These are phyloP conservation scores for Basipetospora chlamydospora DNA, from an alignment of 2,329 filamentous ascomycete genomes.

Conservation along the genomic window DNA sequence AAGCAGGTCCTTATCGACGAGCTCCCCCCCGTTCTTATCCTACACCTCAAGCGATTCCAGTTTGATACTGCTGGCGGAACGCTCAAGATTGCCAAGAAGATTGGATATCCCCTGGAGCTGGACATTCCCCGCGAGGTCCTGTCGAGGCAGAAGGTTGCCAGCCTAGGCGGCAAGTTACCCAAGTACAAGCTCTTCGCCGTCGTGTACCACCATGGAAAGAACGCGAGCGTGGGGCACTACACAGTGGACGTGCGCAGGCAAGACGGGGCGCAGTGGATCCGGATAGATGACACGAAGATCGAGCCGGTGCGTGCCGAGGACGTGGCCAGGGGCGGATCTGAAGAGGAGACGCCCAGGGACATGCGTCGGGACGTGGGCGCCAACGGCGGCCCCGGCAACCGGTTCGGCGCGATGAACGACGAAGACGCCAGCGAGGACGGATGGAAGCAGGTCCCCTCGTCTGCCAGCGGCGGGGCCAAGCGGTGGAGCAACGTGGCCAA, in stretches of 20 bases:
- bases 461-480: conserved; percentile 49
- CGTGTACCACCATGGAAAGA: conserved; percentile 96
- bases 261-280: conserved; percentile 91
- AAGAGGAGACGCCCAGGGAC: conserved; percentile 57
- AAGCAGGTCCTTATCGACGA: conserved; percentile 94
- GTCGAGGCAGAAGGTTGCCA: conserved; percentile 57
- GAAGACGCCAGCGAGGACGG: conserved; percentile 54
- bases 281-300: conserved; percentile 86
- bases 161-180: conserved; percentile 53
- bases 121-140: conserved; percentile 88
- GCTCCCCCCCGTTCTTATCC: conserved; percentile 77
- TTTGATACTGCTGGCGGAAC: conserved; percentile 80
- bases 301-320: conserved; percentile 75
- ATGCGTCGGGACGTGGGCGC: conserved; percentile 43
- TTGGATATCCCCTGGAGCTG: conserved; percentile 87
- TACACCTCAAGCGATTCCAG: conserved; percentile 95
- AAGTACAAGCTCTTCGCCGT: conserved; percentile 79
- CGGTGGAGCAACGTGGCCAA: conserved; percentile 55
- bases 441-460: conserved; percentile 67
- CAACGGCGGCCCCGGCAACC: conserved; percentile 37
- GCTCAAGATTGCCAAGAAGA: conserved; percentile 96
- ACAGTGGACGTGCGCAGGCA: conserved; percentile 94
- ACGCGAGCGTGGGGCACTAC: conserved; percentile 90
- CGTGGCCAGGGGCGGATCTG: conserved; percentile 70
- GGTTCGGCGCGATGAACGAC: conserved; percentile 57